These are phyloP conservation scores for Venturia nashicola DNA, from an alignment of 2,329 filamentous ascomycete genomes.

Conservation along the genomic window DNA sequence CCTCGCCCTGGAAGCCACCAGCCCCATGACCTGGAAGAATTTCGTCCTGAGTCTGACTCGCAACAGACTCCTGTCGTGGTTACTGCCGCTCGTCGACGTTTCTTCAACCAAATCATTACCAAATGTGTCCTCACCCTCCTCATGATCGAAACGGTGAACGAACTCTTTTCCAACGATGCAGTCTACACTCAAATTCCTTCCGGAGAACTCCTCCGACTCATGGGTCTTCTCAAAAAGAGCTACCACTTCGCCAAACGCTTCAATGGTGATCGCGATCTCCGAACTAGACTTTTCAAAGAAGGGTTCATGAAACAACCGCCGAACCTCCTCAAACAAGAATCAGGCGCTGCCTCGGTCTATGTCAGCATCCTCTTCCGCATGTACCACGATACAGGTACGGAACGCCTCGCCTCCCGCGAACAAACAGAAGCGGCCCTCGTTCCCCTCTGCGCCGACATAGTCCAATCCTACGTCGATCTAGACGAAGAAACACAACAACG, in stretches of 20 bases:
- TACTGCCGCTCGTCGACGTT: conserved; percentile 80
- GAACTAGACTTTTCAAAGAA: conserved; percentile 89
- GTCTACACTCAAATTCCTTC: conserved; percentile 93
- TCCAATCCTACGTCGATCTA: conserved; percentile 69
- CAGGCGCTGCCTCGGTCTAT: conserved; percentile 83
- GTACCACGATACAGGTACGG: conserved; percentile 81
- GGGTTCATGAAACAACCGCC: conserved; percentile 99
- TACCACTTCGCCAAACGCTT: conserved; percentile 96
- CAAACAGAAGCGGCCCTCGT: conserved; percentile 88
- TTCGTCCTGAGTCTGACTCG: conserved; percentile 40
- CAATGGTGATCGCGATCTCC: conserved; percentile 92
- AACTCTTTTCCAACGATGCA: conserved; percentile 93
- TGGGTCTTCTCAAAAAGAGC: conserved; percentile 87
- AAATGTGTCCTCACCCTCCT: conserved; percentile 94
- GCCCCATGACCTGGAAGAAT: conserved; percentile 60
- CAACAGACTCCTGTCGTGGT: conserved; percentile 88
- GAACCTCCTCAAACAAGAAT: conserved; percentile 95
- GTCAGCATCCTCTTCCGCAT: conserved; percentile 92
- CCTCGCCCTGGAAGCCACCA: conserved; percentile 21
- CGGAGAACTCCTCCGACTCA: conserved; percentile 74
- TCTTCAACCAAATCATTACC: conserved; percentile 99
- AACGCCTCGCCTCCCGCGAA: conserved; percentile 63
- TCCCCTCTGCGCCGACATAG: conserved; percentile 89
- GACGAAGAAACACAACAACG: conserved; percentile 95
- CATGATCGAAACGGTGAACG: conserved; percentile 99